These are phyloP conservation scores for Ceratobasidium sp. DNA, from an alignment of 1,284 basidiomycete species.

Conservation along the genomic window DNA sequence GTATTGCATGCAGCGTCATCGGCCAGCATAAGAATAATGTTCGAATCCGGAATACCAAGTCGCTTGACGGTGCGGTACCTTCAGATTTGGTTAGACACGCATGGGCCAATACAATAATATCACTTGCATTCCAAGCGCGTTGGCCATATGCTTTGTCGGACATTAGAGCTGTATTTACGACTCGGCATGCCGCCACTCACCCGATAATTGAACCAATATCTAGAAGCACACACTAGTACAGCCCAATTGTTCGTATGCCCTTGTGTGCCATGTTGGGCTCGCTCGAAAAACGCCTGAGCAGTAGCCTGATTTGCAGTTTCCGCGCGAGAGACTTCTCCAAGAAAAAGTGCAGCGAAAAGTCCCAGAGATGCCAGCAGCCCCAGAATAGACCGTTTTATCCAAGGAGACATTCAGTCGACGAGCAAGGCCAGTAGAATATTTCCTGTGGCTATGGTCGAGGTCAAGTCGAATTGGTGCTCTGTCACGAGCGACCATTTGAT, in stretches of 20 bases:
- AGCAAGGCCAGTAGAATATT: neutral
- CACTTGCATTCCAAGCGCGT: constrained; percentile 90
- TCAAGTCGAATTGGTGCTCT: constrained; percentile 6
- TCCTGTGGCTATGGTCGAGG: constrained; percentile 34
- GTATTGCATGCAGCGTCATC: constrained; percentile 96
- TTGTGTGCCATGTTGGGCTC: constrained; percentile 36
- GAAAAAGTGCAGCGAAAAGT: constrained; percentile 27
- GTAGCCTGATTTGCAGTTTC: constrained; percentile 34
- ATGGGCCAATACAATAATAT: neutral
- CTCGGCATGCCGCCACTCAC: no score
- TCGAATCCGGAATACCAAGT: constrained; percentile 95
- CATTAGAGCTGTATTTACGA: constrained; percentile 13
- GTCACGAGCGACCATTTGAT: neutral
- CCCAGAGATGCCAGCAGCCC: constrained; percentile 33
- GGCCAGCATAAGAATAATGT: constrained; percentile 98
- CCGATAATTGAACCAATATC: constrained; percentile 99
- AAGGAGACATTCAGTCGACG: constrained; percentile 21
- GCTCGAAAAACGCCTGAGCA: constrained; percentile 41
- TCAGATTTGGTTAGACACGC: neutral
- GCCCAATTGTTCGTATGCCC: constrained; percentile 98
- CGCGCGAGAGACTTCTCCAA: constrained; percentile 34
- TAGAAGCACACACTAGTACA: constrained; percentile 90
- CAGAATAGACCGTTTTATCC: constrained; percentile 26
- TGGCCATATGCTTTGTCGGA: constrained; percentile 86
- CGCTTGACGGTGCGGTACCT: constrained; percentile 99